Evolutionary conservation across 257 asterid genomes (phyloP), one percentile per base, ranked within the genome.

Genomic region (Solanum chiquidenum): DNA sequence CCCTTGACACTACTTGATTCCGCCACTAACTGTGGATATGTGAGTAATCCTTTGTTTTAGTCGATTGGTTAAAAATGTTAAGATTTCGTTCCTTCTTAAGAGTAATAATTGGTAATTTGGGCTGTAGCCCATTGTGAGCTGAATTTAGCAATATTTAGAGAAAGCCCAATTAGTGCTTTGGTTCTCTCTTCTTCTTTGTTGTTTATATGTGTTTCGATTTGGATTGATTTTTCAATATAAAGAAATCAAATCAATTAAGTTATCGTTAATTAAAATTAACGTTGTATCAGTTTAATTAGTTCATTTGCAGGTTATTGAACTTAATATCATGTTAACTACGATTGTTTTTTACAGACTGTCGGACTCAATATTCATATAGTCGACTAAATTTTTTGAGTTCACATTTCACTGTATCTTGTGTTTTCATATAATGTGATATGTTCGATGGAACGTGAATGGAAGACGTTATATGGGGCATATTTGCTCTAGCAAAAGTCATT

Each of bases 341-440:
- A 16, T 16, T 49, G 5, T 49, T 14, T 14, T 49, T 49, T 49
- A 5, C 21, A 14, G 21, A 49, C 6, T 14, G 6, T 49, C 8
- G 18, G 23, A 49, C 9, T 49, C 23, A 49, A 1, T 49, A 49
- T 49, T 0, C 21, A 16, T 49, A 5, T 2, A 49, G 0, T 49
- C 0, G 2, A 55, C 11, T 55, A 55, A 18, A 55, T 0, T 18
- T 55, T 55, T 66, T n/a, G 20, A 68, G 37, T 68, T 68, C 21
- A 68, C 0, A 12, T 10, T 64, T 27, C 37, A 68, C 23, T 0
- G 0, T 3, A 16, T 29, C 21, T 27, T 12, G 11, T 68, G 0
- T 68, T 27, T 29, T 68, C 10, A 27, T 27, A 27, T 66, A 66
- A 66, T 31, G 12, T 14, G 35, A 66, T 25, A 0, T 0, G 2